These are phyloP conservation scores for Globisporangium mamillatum DNA, from an alignment of 352 stramenopile species.

Conservation along the genomic window DNA sequence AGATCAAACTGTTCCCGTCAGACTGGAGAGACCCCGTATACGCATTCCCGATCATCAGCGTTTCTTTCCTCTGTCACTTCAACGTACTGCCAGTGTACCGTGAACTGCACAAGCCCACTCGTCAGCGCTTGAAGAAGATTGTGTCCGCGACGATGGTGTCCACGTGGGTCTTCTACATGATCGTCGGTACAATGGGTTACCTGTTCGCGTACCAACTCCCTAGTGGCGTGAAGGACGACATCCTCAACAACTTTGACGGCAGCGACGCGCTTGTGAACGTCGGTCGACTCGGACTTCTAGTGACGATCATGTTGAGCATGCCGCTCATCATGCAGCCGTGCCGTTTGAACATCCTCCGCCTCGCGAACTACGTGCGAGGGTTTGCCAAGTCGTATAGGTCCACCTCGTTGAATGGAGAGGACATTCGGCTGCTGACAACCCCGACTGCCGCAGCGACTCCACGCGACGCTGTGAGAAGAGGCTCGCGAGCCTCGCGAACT, in stretches of 20 bases:
- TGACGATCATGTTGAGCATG: conserved; percentile 82
- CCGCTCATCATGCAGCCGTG: conserved; percentile 87
- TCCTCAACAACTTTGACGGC: conserved; percentile 86
- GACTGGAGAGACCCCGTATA: conserved; percentile 69
- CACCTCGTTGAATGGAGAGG: conserved; percentile 25
- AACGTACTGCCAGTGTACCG: conserved; percentile 97
- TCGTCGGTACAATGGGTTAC: conserved; percentile 92
- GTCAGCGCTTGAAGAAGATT: conserved; percentile 88
- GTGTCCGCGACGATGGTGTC: conserved; percentile 92
- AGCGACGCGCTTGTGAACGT: conserved; percentile 83
- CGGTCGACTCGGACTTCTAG: conserved; percentile 67
- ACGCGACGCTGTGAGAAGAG: neutral
- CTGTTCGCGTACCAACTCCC: conserved; percentile 76
- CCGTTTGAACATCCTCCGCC: conserved; percentile 63
- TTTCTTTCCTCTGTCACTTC: conserved; percentile 98
- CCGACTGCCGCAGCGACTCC: conserved; percentile 4
- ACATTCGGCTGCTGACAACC: conserved; percentile 33
- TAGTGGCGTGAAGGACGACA: conserved; percentile 73
- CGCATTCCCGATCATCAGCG: conserved; percentile 95
- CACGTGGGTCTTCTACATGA: conserved; percentile 92
- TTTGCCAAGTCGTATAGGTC: conserved; percentile 30
- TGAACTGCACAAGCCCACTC: conserved; percentile 93
- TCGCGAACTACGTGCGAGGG: conserved; percentile 44
- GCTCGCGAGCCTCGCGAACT: conserved; percentile 11
- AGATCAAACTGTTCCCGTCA: conserved; percentile 61